These are phyloP conservation scores for Raphanus hybrid DNA, from an alignment of 441 rosid genomes.

Conservation along the genomic window DNA sequence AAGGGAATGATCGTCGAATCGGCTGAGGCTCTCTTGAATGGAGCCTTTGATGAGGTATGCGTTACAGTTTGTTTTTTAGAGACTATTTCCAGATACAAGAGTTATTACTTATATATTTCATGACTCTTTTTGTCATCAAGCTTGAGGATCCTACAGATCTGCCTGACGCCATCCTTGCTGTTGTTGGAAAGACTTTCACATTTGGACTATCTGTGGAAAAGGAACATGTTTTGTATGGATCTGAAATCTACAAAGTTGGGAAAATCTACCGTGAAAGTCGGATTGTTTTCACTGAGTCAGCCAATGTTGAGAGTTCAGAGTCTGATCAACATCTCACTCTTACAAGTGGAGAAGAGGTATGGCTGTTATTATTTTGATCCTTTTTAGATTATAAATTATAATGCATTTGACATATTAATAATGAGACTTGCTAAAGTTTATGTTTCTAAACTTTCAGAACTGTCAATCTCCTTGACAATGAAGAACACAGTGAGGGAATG, in stretches of 20 bases:
- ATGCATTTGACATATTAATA: no score
- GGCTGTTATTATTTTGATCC: neutral
- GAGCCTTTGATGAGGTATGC: neutral
- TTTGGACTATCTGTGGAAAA: neutral
- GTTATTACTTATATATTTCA: no score
- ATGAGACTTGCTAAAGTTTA: neutral
- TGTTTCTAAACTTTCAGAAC: neutral
- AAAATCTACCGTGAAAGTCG: neutral
- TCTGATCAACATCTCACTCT: neutral
- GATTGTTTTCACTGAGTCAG: neutral
- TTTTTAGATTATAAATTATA: no score
- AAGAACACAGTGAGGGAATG: neutral
- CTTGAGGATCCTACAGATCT: neutral
- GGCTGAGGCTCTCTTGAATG: neutral
- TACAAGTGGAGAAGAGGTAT: neutral
- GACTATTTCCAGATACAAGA: neutral
- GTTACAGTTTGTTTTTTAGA: neutral
- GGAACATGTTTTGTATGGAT: no score
- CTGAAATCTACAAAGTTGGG: no score
- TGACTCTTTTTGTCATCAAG: neutral
- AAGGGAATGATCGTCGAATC: neutral
- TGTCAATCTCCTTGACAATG: neutral
- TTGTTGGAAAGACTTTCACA: neutral
- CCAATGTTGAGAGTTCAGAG: neutral
- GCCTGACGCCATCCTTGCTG: neutral